A percentile compares a stretch with the other conserved stretches of the same genome.
Conservation (phyloP, 2,329 filamentous ascomycete species). For the Penicillium sumatraense region DNA sequence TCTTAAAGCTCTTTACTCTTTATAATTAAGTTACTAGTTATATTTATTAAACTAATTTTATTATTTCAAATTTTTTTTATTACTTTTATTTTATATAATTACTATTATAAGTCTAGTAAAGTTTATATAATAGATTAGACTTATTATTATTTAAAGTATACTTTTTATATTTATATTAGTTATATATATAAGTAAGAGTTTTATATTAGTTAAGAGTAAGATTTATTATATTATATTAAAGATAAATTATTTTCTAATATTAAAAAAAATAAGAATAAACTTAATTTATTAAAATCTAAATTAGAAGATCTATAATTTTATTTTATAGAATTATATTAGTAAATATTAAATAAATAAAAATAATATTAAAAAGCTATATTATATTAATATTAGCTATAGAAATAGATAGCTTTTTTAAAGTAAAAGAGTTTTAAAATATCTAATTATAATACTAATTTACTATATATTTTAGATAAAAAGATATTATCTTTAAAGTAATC, state of each 20-base stretch:
- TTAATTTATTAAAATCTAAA: neutral
- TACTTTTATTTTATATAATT: neutral
- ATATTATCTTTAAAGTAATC: neutral
- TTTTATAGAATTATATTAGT: constrained; percentile 1
- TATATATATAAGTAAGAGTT: neutral
- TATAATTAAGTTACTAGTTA: neutral
- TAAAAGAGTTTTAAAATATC: constrained; percentile 3
- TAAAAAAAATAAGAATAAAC: neutral
- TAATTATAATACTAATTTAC: neutral
- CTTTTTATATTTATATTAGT: neutral
- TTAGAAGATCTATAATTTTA: neutral
- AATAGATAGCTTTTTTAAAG: neutral
- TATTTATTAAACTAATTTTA: neutral
- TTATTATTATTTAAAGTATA: neutral
- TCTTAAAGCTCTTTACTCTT: neutral
- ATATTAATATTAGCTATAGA: neutral
- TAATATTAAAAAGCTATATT: constrained; percentile 1
- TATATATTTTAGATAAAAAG: constrained; percentile 1
- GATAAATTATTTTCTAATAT: neutral
- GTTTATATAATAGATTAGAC: neutral
- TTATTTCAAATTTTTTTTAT: neutral
- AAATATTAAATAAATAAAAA: neutral
- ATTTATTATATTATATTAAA: neutral
- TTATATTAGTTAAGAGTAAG: neutral
- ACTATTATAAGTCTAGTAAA: neutral